Base-by-base conservation (phyloP, 1,284 basidiomycete genomes). In the Exobasidium rhododendri region DNA sequence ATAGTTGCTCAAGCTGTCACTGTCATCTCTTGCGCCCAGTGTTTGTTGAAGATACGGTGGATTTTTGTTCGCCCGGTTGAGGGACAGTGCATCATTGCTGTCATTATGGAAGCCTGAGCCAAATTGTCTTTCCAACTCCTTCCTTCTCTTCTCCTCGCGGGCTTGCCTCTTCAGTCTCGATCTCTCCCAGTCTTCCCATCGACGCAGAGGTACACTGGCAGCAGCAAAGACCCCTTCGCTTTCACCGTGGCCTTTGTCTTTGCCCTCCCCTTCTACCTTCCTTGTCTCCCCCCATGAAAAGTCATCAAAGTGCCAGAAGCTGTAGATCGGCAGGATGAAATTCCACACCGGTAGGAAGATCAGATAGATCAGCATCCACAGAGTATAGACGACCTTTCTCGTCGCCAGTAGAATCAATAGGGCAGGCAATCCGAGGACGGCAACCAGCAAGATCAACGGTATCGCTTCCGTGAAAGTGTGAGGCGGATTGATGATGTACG, bases 111-210 rank as follows among this genome's bases (percentile, higher is more conserved):
- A 91, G 46, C 87, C 87, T 88, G 72, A 84, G 83, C 70, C 89
- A 83, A 74, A 79, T 49, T 74, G 74, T 31, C 64, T 57, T 61
- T 78, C 75, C 40, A 79, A 43, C 14, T 78, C 77, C 31, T 65
- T 51, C 26, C 77, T 66, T 54, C 93, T 85, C 71, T 89, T 86
- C 76, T 96, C 93, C 75, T 97, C 94, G 3, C 96, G 87, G 69
- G 86, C 88, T 47, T 93, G 73, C 82, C 97, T 97, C 64, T 94
- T 89, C 57, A 97, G 83, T 35, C 94, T 86, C n/a, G 91, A 94
- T 44, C 93, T 87, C 80, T 99, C 96, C 96, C 96, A 99, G 75
- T 98, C 96, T 81, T 98, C 94, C 96, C 96, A 99, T 61, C 94
- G 85, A 43, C 96, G 87, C 75, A 97, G 82, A 0, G 96, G 93